Conservation (phyloP, 2,329 filamentous ascomycete genomes). For the Sarocladium brachiariae region DNA sequence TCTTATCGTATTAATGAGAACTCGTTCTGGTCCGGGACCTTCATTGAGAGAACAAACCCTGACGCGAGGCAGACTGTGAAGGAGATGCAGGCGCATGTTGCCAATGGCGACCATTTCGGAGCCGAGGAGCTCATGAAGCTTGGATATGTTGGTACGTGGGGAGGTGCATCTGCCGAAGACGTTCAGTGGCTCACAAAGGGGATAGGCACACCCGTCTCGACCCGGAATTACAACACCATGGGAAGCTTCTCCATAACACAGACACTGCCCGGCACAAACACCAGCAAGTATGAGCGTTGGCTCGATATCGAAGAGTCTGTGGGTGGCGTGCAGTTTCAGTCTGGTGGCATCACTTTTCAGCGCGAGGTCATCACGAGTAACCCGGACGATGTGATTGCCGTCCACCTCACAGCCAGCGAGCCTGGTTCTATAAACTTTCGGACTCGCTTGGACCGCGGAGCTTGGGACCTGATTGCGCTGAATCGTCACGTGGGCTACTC, state of each 20-base stretch:
- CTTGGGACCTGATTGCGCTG: slow-evolving; percentile 7
- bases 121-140: slow-evolving; percentile 5
- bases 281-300: slow-evolving; percentile 21
- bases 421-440: slow-evolving; percentile 12
- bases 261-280: slow-evolving; percentile 12
- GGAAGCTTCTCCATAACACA: slow-evolving; percentile 20
- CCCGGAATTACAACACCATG: slow-evolving; percentile 31
- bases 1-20: slow-evolving; percentile 39
- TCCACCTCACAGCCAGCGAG: slow-evolving; percentile 15
- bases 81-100: slow-evolving; percentile 28
- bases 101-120: slow-evolving; percentile 26
- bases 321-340: slow-evolving; percentile 12
- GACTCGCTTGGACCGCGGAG: slow-evolving; percentile 9
- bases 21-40: slow-evolving; percentile 32
- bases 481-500: slow-evolving; percentile 10
- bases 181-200: too few species aligned
- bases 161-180: too few species aligned
- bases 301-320: slow-evolving; percentile 14
- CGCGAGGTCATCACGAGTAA: slow-evolving; percentile 19
- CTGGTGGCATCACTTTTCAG: slow-evolving; percentile 14
- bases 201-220: slow-evolving; percentile 27
- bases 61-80: slow-evolving; percentile 26
- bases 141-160: slow-evolving; percentile 22
- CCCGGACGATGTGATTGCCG: slow-evolving; percentile 18
- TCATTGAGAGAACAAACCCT: slow-evolving; percentile 25